phyloP scores from a whole-genome alignment of 2,329 filamentous ascomycete genomes.

The Colletotrichum endophyticum region DNA sequence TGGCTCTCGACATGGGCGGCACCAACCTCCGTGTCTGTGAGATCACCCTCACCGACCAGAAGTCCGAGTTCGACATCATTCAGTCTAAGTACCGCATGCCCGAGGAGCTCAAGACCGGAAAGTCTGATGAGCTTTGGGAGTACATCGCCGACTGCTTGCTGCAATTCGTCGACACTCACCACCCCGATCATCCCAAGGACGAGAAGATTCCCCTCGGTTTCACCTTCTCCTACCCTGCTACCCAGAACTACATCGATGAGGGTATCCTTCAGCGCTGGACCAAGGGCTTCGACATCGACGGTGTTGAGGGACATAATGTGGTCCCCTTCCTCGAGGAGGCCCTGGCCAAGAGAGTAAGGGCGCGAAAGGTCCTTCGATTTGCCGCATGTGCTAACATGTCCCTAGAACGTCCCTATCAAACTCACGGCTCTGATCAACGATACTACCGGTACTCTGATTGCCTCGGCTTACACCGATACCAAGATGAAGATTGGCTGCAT shows the following conservation, averaged over 20 bases:
- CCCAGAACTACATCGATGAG: slow-evolving; percentile 91
- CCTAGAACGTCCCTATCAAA: slow-evolving; percentile 85
- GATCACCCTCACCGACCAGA: slow-evolving; percentile 84
- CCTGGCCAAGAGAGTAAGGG: slow-evolving; percentile 66
- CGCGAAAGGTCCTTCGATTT: not conserved
- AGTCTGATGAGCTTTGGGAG: slow-evolving; percentile 87
- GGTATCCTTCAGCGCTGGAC: slow-evolving; percentile 95
- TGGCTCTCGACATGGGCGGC: slow-evolving; percentile 94
- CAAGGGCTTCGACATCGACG: slow-evolving; percentile 94
- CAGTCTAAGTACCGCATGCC: slow-evolving; percentile 97
- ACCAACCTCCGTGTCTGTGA: slow-evolving; percentile 96
- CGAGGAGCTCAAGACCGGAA: slow-evolving; percentile 86
- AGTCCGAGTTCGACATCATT: slow-evolving; percentile 91
- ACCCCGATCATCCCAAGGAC: slow-evolving; percentile 67
- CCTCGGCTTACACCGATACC: slow-evolving; percentile 93
- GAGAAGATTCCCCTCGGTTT: slow-evolving; percentile 82
- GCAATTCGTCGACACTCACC: slow-evolving; percentile 88
- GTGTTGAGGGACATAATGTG: slow-evolving; percentile 89
- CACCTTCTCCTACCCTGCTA: slow-evolving; percentile 95
- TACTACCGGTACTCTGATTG: slow-evolving; percentile 95
- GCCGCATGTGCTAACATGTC: not conserved
- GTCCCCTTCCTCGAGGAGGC: slow-evolving; percentile 87
- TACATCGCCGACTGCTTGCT: slow-evolving; percentile 93
- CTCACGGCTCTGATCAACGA: slow-evolving; percentile 95
- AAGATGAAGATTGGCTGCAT: slow-evolving; percentile 96